These are phyloP conservation scores for Mortierella sp. DNA, from an alignment of 371 early-diverging fungal species.

Conservation along the genomic window DNA sequence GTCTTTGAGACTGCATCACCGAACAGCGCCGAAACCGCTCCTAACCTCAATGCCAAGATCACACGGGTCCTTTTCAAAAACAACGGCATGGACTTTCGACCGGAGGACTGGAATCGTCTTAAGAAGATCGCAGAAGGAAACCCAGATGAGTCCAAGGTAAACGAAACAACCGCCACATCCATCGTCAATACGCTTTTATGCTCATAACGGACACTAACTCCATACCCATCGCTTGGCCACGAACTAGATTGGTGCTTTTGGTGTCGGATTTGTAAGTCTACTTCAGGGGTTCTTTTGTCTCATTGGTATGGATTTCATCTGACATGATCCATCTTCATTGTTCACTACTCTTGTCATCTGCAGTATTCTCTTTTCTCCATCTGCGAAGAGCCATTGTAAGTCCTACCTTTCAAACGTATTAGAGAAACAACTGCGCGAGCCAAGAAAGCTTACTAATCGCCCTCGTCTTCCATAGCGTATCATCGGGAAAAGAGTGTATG, in stretches of 20 bases:
- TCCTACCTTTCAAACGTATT: slow-evolving; percentile 1
- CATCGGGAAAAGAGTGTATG: slow-evolving; percentile 82
- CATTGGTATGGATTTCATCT: no score
- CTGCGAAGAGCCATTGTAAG: slow-evolving; percentile 89
- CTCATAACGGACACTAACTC: not conserved
- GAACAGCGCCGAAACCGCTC: slow-evolving; percentile 51
- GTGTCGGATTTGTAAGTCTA: slow-evolving; percentile 77
- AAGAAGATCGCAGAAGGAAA: slow-evolving; percentile 93
- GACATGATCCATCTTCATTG: no score
- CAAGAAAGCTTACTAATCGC: not conserved
- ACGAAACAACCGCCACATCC: not conserved
- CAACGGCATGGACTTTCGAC: slow-evolving; percentile 85
- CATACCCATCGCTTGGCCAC: slow-evolving; percentile 1
- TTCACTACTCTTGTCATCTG: not conserved
- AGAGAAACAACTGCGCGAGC: not conserved
- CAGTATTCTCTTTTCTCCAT: slow-evolving; percentile 85
- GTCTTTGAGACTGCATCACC: slow-evolving; percentile 62
- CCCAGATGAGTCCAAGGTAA: slow-evolving; percentile 78
- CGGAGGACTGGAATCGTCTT: slow-evolving; percentile 87
- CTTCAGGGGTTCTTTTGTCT: not conserved
- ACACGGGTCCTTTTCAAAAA: slow-evolving; percentile 80
- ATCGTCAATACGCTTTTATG: no score
- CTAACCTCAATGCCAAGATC: slow-evolving; percentile 63
- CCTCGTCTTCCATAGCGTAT: slow-evolving; percentile 55
- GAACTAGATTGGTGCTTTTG: slow-evolving; percentile 87